Base-by-base conservation (phyloP, 495 filamentous ascomycete species). In the Sordaria brevicollis region DNA sequence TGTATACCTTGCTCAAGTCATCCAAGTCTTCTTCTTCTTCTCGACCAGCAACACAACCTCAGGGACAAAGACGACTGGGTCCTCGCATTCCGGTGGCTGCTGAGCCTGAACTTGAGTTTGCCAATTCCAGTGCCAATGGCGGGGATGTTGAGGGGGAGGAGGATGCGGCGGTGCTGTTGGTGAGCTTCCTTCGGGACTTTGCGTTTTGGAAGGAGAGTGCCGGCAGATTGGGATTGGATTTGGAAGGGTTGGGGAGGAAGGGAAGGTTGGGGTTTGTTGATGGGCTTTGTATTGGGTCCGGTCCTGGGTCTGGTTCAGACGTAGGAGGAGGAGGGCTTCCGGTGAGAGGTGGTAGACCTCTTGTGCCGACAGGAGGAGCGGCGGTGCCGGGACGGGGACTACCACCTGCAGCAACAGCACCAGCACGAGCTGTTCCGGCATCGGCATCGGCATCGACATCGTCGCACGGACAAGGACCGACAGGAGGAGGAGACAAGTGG, bases 181-280 rank as follows among this genome's bases (percentile, higher is more conserved):
- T 94, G 71, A 93, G 90, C 81, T 85, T 97, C 89, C 79, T 96
- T 79, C 86, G 91, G 67, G 89, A 93, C 73, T 85, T 81, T 71
- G 81, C 84, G 33, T 96, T 96, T 76, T 97, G 93, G 93, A 88
- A 79, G 65, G 83, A 88, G 4, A 84, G 85, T 54, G 85, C 84
- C 33, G 85, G 84, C 69, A 86, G 86, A 78, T 75, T 92, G 71
- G 92, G 92, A 9, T 72, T 94, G 67, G 92, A 96, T 79, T 82
- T 95, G 66, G 85, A 87, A 10, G 86, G 83, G 10, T 77, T 89
- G 17, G 80, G 78, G 71, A 79, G 81, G 62, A 86, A 85, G 71
- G 84, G 85, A 21, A 82, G 82, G 67, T 90, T 94, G 73, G 80
- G 81, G 34, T 94, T 92, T 73, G 80, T 95, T 62, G 92, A 96